Base-by-base conservation (phyloP, 257 asterid genomes). In the Salvia rosmarinus region DNA sequence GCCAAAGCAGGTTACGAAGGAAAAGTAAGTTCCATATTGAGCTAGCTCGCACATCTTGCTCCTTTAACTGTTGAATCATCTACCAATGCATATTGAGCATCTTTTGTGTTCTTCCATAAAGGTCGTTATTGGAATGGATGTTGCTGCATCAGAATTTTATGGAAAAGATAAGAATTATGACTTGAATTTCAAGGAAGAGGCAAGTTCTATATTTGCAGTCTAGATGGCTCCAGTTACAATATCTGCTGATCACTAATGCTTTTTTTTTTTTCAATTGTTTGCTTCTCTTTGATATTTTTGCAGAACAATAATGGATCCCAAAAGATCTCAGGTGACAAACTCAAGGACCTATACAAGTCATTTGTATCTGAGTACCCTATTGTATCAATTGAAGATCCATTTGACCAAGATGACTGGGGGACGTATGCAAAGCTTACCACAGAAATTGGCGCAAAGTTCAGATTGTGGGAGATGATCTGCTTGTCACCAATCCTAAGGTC, bases 111-210 rank as follows among this genome's bases (percentile, higher is more conserved):
- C 68, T 35, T 3, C 30, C 0, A 56, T n/a, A n/a, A n/a, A 89
- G 99, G 97, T 95, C 70, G 99, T 90, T 55, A 95, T 95, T 56
- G 99, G 99, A 42, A 95, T 95, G 98, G 98, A 95, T 74, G 99
- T 95, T 81, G 99, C 99, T 50, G 99, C 99, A 17, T 95, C 99
- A 73, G 98, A 91, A 72, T 95, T 95, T 70, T 95, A 88, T 57
- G 92, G 91, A 30, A 49, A 82, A 6, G 96, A 89, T 63, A 85
- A 91, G 84, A 83, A 84, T 10, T 91, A 91, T 11, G 99, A 95
- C 67, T 77, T 91, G 91, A 95, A 95, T 88, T 95, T 95, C 84
- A 95, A 95, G 73, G 99, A 95, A 85, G 98, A 91, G 92, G 99
- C 76, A 74, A 68, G 77, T 65, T 51, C 21, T 56, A 3, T 17